Evolutionary conservation across 106 monocot genomes (phyloP), one percentile per base, ranked within the genome.

Genomic region (Alisma plantagoaquatica): DNA sequence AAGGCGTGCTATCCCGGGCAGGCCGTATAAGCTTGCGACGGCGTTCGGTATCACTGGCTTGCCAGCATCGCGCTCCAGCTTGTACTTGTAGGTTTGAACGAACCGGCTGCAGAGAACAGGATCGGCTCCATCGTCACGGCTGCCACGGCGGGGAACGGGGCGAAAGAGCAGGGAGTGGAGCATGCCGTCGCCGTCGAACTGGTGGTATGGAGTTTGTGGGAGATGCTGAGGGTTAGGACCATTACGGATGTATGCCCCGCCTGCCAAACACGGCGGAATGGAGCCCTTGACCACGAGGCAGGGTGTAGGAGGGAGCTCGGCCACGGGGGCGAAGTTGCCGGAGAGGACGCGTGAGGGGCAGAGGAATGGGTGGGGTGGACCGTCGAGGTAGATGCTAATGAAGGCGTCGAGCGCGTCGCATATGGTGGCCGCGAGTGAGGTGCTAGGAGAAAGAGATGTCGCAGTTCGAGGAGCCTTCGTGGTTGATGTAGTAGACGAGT

Each of bases 171-270:
- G 23, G 10, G 64, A 64, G 30, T 64, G 64, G 33, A 64, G 54
- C 54, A 64, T 64, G 43, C 64, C 64, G 64, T 65, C 65, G 14
- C 65, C 65, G 54, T 55, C 65, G 43, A 65, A 65, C 31, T 54
- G 45, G 45, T 65, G 65, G 43, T 54, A 32, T 0, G 65, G 53
- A 0, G 44, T 44, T 1, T 45, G 54, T 12, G 65, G 54, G 5
- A 54, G 54, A 31, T 54, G 41, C 45, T 65, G 65, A 9, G 65
- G 65, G 31, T 65, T 65, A 31, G 65, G 65, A 4, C 65, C 65
- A 28, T 65, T 65, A 29, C 65, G 65, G 43, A 65, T 16, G 54
- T 65, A 65, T 16, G 43, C 65, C 17, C 65, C 65, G 27, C 65
- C 65, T 2, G 44, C 29, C 21, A 65, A 46, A 11, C 43, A 42